phyloP scores from a whole-genome alignment of 2,329 filamentous ascomycete species.

The Pseudogymnoascus sp. region DNA sequence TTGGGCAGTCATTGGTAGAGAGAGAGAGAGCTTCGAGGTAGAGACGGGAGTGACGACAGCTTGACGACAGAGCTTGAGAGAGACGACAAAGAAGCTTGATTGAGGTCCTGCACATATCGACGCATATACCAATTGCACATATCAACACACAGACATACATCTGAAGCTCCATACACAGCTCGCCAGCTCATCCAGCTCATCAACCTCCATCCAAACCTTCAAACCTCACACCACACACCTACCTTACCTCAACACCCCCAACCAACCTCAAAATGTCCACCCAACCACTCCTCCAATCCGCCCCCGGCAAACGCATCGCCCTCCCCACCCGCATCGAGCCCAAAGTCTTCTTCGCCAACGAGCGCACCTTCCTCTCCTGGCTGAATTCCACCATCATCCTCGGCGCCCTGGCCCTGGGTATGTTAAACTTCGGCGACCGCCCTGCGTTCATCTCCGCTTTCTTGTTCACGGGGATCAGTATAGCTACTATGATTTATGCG shows the following conservation, averaged over 20 bases:
- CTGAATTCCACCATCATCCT: slow-evolving; percentile 99
- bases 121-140: not conserved
- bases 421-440: slow-evolving; percentile 95
- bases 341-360: slow-evolving; percentile 99
- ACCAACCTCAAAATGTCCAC: slow-evolving; percentile 63
- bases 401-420: slow-evolving; percentile 88
- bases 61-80: not conserved
- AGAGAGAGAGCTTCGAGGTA: not conserved
- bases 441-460: slow-evolving; percentile 90
- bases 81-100: not conserved
- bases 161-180: not conserved
- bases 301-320: slow-evolving; percentile 94
- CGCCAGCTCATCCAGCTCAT: no score
- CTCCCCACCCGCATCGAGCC: slow-evolving; percentile 96
- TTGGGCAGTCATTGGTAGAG: not conserved
- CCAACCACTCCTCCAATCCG: slow-evolving; percentile 90
- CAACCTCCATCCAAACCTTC: no score
- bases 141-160: not conserved
- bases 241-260: not conserved
- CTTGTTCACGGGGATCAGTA: slow-evolving; percentile 87
- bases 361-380: slow-evolving; percentile 98
- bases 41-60: not conserved
- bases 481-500: slow-evolving; percentile 93
- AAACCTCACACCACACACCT: slow-evolving; percentile 6
- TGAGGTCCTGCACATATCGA: not conserved